Evolutionary conservation across 2,329 filamentous ascomycete species (phyloP), one percentile per base, ranked within the genome.

Genomic region (Claviceps pazoutovae): DNA sequence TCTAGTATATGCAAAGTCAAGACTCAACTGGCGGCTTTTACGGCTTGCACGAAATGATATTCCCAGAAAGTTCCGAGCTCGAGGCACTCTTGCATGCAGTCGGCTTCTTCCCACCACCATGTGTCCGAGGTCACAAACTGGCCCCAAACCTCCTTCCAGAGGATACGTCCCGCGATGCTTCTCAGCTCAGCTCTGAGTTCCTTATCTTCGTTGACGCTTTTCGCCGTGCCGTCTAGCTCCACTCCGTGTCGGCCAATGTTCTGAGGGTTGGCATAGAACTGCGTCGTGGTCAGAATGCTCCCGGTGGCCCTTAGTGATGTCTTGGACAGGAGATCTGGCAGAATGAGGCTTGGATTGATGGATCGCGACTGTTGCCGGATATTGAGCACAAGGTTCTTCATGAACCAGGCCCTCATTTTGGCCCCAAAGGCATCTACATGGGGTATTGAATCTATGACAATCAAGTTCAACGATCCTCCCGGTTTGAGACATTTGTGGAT

Each of bases 131-230:
- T 70, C 8, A 80, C 71, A 53, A 71, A 74, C 3, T 61, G 59
- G 0, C 79, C 79, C 80, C 79, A 83, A 13, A 79, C 71, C 58
- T 82, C 74, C 58, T 72, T 71, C 80, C 80, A 83, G 17, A 83
- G 64, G 68, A 78, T 73, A 38, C 77, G 71, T 0, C 77, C 78
- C 1, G 78, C 68, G 2, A 74, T 62, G 52, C 70, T 76, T 52
- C 73, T 72, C 3, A 82, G 67, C 58, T 80, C 71, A 1, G 64
- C 68, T 55, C 71, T 70, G 1, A 64, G 57, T 49, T 68, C 64
- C 26, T 61, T 60, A 8, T 67, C 64, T 5, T 50, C 51, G 7
- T 53, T 55, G 1, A 36, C 14, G 23, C 51, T 54, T 9, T 64
- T 59, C 1, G 58, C 54, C 8, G 57, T 59, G 0, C 56, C 58